Conservation (phyloP, 345 rosid species). For the Populus tremula region DNA sequence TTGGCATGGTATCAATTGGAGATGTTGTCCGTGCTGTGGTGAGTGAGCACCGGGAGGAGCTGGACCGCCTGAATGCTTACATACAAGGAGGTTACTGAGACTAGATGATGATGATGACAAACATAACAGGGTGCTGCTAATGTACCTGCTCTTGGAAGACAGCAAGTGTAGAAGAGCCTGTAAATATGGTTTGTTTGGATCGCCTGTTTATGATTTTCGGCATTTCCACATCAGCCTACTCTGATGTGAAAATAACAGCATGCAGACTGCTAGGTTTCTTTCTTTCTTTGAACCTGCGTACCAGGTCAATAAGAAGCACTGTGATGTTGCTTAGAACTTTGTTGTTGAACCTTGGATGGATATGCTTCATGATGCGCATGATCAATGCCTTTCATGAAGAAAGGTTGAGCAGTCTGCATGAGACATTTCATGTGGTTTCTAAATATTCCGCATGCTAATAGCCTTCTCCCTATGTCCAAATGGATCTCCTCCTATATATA, state of each 20-base stretch:
- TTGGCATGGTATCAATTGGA: slow-evolving; percentile 97
- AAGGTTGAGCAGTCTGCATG: neutral
- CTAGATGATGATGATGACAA: slow-evolving; percentile 45
- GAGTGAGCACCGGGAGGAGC: slow-evolving; percentile 83
- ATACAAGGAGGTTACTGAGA: slow-evolving; percentile 84
- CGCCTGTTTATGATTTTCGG: too few species aligned
- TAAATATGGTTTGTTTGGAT: slow-evolving; percentile 22
- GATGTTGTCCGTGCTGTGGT: slow-evolving; percentile 99
- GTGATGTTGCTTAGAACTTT: neutral
- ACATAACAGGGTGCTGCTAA: neutral
- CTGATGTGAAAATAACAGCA: neutral
- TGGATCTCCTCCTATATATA: neutral
- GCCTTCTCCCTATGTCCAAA: neutral
- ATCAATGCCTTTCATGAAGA: neutral
- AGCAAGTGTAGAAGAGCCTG: slow-evolving; percentile 21
- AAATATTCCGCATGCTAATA: too few species aligned
- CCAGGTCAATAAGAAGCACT: neutral
- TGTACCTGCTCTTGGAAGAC: neutral
- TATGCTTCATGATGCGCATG: too few species aligned
- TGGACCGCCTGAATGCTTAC: slow-evolving; percentile 81
- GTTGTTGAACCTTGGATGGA: neutral
- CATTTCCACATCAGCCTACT: neutral
- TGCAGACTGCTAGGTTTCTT: neutral
- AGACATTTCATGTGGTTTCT: too few species aligned
- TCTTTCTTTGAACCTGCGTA: neutral